These are phyloP conservation scores for Stevia rebaudiana DNA, from an alignment of 140 eudicot genomes.

Conservation along the genomic window DNA sequence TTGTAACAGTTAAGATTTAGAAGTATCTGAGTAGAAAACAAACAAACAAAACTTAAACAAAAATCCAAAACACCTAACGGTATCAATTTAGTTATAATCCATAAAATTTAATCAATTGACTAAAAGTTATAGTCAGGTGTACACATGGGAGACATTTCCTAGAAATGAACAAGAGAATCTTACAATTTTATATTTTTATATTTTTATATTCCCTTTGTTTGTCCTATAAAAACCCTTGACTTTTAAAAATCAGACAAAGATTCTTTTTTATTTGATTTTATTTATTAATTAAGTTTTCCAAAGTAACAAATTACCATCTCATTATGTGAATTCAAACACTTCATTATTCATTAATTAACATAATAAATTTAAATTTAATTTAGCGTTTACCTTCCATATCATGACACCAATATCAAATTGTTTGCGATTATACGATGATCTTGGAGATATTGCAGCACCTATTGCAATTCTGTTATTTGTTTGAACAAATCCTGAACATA, in stretches of 20 bases:
- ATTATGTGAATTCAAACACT: not conserved
- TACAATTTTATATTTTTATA: constrained; percentile 18
- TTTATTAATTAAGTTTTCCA: not conserved
- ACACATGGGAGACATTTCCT: constrained; percentile 38
- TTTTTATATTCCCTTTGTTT: not conserved
- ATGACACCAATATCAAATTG: constrained; percentile 84
- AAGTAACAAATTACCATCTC: not conserved
- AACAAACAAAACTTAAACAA: constrained; percentile 18
- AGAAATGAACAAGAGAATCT: constrained; percentile 43
- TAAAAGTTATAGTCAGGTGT: constrained; percentile 21
- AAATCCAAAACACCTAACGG: constrained; percentile 8
- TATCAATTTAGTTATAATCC: constrained; percentile 19
- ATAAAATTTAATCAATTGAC: constrained; percentile 7
- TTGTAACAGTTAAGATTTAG: constrained; percentile 27
- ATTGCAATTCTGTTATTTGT: constrained; percentile 81
- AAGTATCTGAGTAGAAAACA: constrained; percentile 10
- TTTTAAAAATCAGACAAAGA: constrained; percentile 16
- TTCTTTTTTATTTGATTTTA: not conserved
- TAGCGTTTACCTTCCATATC: constrained; percentile 82
- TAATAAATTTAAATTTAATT: not conserved
- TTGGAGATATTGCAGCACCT: constrained; percentile 97
- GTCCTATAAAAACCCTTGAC: not conserved
- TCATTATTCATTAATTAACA: not conserved
- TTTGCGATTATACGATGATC: constrained; percentile 59
- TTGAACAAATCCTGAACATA: constrained; percentile 95